Base-by-base conservation (phyloP, 768 basidiomycete species). In the Suillus variegatus region DNA sequence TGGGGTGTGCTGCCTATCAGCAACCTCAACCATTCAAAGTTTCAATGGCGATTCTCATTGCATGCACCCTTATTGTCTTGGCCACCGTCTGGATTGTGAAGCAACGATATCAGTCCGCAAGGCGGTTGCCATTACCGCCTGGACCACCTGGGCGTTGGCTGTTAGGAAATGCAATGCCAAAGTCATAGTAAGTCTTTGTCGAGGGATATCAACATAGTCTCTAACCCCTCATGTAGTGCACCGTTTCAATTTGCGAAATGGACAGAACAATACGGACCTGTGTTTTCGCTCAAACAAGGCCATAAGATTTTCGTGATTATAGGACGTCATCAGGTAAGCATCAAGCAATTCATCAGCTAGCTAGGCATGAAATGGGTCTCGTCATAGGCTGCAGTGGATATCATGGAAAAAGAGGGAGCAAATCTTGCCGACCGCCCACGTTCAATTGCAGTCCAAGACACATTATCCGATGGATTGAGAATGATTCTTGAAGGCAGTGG, bases 191-290 rank as follows among this genome's bases (percentile, higher is more conserved):
- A 63, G 71, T 61, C 10, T 16, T 84, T 28, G 16, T 10, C 16
- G 7, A 20, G 22, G 25, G 1, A 43, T 7, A 55, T 22, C n/a
- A 16, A 46, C 32, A 9, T 8, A 0, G 9, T 44, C 8, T 41
- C 1, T 38, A 44, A 38, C 35, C 12, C 9, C 51, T 28, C 12
- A 22, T 4, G 4, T 22, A 5, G 13, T 43, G 18, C 51, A n/a
- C 18, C 74, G 69, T 16, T 63, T 71, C 66, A 36, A 38, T 87
- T 86, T 56, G 83, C 88, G 40, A 79, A 84, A 69, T 84, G 86
- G 82, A 85, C 84, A 3, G 79, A 87, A 69, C 69, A 81, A 65
- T 88, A 88, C 68, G 88, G 88, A 0, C 87, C 88, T 0, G 79
- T 89, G 0, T 86, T 88, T 67, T 81, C 84, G 0, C 71, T 89